Base-by-base conservation (phyloP, 2,329 filamentous ascomycete species). In the Hymenoscyphus fraxineus region DNA sequence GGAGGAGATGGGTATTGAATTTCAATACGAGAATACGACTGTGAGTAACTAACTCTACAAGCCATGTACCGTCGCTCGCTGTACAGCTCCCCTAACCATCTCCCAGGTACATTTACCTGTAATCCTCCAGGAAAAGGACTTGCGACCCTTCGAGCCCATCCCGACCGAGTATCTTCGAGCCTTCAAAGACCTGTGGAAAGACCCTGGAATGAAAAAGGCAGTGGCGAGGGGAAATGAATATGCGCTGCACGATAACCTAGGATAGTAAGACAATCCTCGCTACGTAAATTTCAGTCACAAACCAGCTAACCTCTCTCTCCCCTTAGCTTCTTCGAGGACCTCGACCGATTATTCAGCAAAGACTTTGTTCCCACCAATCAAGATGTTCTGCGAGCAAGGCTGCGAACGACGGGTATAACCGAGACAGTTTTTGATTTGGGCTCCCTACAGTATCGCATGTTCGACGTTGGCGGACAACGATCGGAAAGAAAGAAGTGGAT, bases 141-240 rank as follows among this genome's bases (percentile, higher is more conserved):
- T 98, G 71, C 88, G 88, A 69, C 86, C 88, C 16, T 89, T 93
- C 68, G 93, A 97, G 67, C 83, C 87, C 13, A 88, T 98, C 76
- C 92, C 93, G 2, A 78, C 81, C 63, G 88, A 93, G 68, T 95
- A 90, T 78, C 81, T 95, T 67, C 81, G 88, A 73, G 92, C 94
- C 5, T 90, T 98, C 81, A 91, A 90, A 77, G 83, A 83, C 61
- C 82, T 98, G 66, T 99, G 94, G 95, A 80, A 80, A 32, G 94
- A 99, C 77, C 81, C 79, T 51, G 93, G 93, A 65, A 91, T 98
- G 61, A 92, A 92, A 76, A 82, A 87, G 72, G 92, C 93, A n/a
- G 95, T 98, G 69, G 83, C 88, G 59, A 94, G 95, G 78, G 95
- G 95, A 71, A 97, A 98, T 77, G 94, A 97, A 80, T 98, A 94